Evolutionary conservation across 2,329 filamentous ascomycete genomes (phyloP).

Genomic region (Xylaria digitata): DNA sequence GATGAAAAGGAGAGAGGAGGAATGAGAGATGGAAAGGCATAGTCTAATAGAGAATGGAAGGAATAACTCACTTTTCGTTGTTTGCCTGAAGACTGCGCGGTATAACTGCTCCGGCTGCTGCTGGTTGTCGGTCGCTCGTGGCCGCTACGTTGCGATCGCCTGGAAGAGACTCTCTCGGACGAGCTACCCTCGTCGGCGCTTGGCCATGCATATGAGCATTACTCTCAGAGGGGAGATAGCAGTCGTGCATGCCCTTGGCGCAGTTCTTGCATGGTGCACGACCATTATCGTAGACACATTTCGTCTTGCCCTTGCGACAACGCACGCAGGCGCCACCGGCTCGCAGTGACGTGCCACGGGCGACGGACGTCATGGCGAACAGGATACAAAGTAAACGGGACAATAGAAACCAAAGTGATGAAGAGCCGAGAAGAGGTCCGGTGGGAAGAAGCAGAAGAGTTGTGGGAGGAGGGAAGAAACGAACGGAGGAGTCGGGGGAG

Average conservation of each 20-base stretch:
- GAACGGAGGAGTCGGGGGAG: constrained; percentile 48
- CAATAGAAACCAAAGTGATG: constrained; percentile 26
- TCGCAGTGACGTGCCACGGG: constrained; percentile 69
- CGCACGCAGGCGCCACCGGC: constrained; percentile 71
- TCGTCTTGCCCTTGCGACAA: constrained; percentile 73
- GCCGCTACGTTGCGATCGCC: constrained; percentile 61
- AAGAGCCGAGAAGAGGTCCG: constrained; percentile 47
- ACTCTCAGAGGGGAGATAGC: constrained; percentile 70
- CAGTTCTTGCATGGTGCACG: constrained; percentile 73
- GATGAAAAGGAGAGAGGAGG: not conserved
- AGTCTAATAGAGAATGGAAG: constrained; percentile 17
- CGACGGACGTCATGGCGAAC: constrained; percentile 59
- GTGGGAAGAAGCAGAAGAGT: constrained; percentile 38
- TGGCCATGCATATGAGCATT: constrained; percentile 70
- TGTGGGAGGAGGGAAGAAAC: constrained; percentile 43
- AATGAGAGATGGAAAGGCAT: constrained; percentile 22
- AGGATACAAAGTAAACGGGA: not conserved
- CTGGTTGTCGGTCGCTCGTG: constrained; percentile 58
- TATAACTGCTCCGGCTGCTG: constrained; percentile 55
- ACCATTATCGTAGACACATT: constrained; percentile 72
- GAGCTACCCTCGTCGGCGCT: constrained; percentile 65
- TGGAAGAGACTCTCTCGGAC: constrained; percentile 65
- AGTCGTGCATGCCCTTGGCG: constrained; percentile 72
- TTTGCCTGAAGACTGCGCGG: constrained; percentile 61
- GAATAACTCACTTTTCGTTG: constrained; percentile 66